phyloP scores from a whole-genome alignment of 495 filamentous ascomycete species.

The Penicillium taxi region DNA sequence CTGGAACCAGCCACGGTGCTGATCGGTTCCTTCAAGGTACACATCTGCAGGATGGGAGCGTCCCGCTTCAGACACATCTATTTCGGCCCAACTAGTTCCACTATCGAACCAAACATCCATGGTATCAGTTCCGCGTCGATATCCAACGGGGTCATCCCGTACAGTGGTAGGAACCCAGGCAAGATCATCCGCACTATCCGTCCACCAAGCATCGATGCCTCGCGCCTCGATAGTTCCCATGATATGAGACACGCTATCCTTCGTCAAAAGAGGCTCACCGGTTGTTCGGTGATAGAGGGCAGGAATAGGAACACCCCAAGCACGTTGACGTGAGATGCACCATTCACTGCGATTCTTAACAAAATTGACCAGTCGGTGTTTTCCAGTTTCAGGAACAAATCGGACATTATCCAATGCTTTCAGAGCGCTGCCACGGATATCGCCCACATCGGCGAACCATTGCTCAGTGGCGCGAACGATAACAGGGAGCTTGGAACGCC shows the following conservation, averaged over 20 bases:
- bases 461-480: constrained; percentile 89
- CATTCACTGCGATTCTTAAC: constrained; percentile 83
- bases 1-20: constrained; percentile 98
- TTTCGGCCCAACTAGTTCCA: constrained; percentile 82
- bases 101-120: constrained; percentile 99
- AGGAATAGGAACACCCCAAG: constrained; percentile 95
- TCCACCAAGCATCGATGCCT: constrained; percentile 91
- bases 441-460: constrained; percentile 91
- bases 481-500: constrained; percentile 87
- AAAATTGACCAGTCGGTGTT: constrained; percentile 69
- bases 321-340: constrained; percentile 97
- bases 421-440: constrained; percentile 66
- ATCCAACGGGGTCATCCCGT: constrained; percentile 33
- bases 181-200: constrained; percentile 60
- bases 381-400: constrained; percentile 70
- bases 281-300: constrained; percentile 66
- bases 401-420: constrained; percentile 58
- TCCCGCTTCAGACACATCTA: constrained; percentile 24
- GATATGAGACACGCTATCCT: constrained; percentile 75
- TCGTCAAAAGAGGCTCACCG: constrained; percentile 64
- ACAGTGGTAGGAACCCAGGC: constrained; percentile 64
- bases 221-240: constrained; percentile 66
- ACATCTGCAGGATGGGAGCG: constrained; percentile 64
- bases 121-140: constrained; percentile 79
- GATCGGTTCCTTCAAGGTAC: constrained; percentile 89